phyloP scores from a whole-genome alignment of 176 grass and related monocot genomes.

The Lolium rigidum region DNA sequence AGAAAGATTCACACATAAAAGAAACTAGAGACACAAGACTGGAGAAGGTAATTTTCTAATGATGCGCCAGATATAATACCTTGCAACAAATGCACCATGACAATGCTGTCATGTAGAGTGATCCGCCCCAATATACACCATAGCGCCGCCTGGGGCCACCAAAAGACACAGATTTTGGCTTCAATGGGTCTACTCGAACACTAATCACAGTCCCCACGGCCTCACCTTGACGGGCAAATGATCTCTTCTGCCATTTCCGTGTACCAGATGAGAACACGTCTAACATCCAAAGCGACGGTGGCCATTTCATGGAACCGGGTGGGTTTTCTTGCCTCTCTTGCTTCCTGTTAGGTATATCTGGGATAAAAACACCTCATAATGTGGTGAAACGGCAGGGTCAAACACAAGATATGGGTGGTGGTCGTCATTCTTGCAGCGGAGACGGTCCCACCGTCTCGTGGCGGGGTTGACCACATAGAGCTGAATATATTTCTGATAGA shows the following conservation, averaged over 20 bases:
- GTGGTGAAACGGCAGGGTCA: background rate
- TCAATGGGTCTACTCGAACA: background rate
- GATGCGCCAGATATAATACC: background rate
- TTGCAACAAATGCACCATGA: background rate
- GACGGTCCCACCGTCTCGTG: background rate
- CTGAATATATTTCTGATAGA: background rate
- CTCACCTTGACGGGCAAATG: background rate
- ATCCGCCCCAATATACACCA: background rate
- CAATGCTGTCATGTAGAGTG: slow-evolving; percentile 13
- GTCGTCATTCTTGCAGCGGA: background rate
- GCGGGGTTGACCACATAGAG: background rate
- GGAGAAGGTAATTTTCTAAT: too few relatives aligned
- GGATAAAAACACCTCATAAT: background rate
- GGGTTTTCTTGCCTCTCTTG: background rate
- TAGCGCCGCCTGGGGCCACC: background rate
- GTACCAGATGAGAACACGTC: background rate
- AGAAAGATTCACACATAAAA: too few relatives aligned
- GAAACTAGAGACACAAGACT: too few relatives aligned
- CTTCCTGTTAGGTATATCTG: background rate
- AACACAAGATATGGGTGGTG: background rate
- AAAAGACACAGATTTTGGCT: background rate
- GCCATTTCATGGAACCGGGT: background rate
- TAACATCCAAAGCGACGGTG: background rate
- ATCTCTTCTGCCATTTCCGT: background rate
- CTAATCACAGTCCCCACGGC: background rate